These are phyloP conservation scores for Apostasia shenzhenica DNA, from an alignment of 106 monocot genomes.

Conservation along the genomic window DNA sequence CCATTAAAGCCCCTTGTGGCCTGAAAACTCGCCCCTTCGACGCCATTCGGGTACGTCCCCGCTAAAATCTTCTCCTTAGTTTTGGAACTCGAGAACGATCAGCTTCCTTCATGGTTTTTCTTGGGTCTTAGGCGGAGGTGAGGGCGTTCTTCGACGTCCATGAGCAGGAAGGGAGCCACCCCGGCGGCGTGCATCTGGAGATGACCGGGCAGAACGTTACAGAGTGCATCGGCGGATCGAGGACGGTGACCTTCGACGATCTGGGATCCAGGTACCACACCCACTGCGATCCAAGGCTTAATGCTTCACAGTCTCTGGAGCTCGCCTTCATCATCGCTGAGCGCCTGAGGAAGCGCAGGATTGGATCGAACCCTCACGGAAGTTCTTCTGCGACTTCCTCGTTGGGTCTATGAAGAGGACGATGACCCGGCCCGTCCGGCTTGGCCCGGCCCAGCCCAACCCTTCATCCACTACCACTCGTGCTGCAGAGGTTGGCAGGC, in stretches of 20 bases:
- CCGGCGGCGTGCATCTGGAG: constrained; percentile 76
- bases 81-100: too few species aligned
- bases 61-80: too few species aligned
- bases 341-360: constrained; percentile 69
- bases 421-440: background rate
- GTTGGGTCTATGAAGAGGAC: constrained; percentile 16
- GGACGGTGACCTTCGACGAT: constrained; percentile 69
- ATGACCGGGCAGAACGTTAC: constrained; percentile 93
- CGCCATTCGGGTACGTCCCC: constrained; percentile 33
- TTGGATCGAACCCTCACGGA: constrained; percentile 11
- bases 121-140: constrained; percentile 56
- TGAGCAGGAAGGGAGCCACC: constrained; percentile 78
- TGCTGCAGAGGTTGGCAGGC: too few species aligned
- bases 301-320: constrained; percentile 79
- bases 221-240: constrained; percentile 75
- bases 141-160: constrained; percentile 84
- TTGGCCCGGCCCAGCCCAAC: too few species aligned
- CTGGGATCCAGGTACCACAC: constrained; percentile 74
- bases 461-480: too few species aligned
- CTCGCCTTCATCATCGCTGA: constrained; percentile 72
- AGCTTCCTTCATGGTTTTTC: background rate
- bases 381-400: constrained; percentile 2
- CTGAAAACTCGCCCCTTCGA: constrained; percentile 67
- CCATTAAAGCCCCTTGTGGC: constrained; percentile 61
- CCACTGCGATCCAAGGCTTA: constrained; percentile 78